Conservation (phyloP, 805 yeast genomes). For the Saccharomycopsis sp. region DNA sequence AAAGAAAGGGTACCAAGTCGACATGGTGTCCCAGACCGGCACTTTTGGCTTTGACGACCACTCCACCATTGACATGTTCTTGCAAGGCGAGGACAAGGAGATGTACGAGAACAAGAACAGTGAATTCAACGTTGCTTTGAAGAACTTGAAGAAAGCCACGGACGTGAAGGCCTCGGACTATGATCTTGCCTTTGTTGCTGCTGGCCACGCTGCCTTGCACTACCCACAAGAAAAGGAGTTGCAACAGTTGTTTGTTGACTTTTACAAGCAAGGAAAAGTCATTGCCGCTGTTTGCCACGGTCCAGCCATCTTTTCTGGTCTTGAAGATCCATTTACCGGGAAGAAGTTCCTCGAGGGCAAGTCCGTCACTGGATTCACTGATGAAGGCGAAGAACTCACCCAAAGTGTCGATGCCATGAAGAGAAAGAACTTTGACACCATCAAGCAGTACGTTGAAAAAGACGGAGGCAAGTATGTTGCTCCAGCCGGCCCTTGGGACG, state of each 20-base stretch:
- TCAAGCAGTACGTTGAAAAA: slow-evolving; percentile 28
- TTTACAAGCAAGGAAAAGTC: slow-evolving; percentile 45
- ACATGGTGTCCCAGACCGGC: slow-evolving; percentile 52
- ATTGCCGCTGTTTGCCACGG: slow-evolving; percentile 56
- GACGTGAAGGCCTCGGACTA: slow-evolving; percentile 42
- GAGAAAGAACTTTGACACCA: slow-evolving; percentile 27
- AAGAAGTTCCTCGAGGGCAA: slow-evolving; percentile 41
- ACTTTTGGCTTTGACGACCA: slow-evolving; percentile 49
- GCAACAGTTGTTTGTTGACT: slow-evolving; percentile 36
- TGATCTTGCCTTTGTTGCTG: slow-evolving; percentile 51
- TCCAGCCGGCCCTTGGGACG: slow-evolving; percentile 35
- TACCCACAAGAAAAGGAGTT: slow-evolving; percentile 43
- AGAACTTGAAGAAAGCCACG: slow-evolving; percentile 36
- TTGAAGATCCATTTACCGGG: slow-evolving; percentile 36
- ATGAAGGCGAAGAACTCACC: slow-evolving; percentile 38
- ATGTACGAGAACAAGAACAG: slow-evolving; percentile 33
- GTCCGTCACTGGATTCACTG: slow-evolving; percentile 53
- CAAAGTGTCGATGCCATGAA: slow-evolving; percentile 25
- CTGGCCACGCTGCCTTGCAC: slow-evolving; percentile 55
- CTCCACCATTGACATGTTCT: slow-evolving; percentile 35
- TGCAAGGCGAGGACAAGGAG: slow-evolving; percentile 36
- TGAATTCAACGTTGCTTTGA: slow-evolving; percentile 32
- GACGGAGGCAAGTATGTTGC: slow-evolving; percentile 32
- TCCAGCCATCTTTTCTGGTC: slow-evolving; percentile 44
- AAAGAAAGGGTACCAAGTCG: slow-evolving; percentile 43